Conservation (phyloP, 352 stramenopile species). For the Thalassiosira exigua region DNA sequence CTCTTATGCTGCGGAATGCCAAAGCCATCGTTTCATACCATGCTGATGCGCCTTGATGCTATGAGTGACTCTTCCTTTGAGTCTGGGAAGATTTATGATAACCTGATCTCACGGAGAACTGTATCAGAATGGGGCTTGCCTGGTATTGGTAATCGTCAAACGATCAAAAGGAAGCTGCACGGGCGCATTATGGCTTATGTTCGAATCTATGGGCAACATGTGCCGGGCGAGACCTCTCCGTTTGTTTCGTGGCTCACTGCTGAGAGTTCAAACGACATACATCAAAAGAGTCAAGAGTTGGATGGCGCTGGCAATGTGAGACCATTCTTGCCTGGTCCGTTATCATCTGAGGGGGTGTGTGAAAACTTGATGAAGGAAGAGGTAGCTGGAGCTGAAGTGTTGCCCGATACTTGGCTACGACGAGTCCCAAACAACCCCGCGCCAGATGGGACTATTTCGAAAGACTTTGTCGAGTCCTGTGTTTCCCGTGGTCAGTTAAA, state of each 20-base stretch:
- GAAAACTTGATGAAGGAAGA: constrained; percentile 21
- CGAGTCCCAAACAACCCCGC: background rate
- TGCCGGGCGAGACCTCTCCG: constrained; percentile 55
- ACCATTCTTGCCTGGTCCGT: background rate
- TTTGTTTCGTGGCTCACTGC: constrained; percentile 45
- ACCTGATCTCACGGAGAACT: constrained; percentile 65
- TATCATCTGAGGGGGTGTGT: constrained; percentile 7
- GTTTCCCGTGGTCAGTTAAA: constrained; percentile 18
- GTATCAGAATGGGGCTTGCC: constrained; percentile 72
- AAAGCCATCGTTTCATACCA: constrained; percentile 64
- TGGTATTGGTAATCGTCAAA: constrained; percentile 47
- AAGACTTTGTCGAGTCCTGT: constrained; percentile 35
- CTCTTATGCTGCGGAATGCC: constrained; percentile 79
- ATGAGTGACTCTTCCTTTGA: constrained; percentile 57
- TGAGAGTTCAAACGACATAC: constrained; percentile 53
- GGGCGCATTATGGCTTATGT: constrained; percentile 75
- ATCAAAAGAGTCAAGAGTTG: constrained; percentile 28
- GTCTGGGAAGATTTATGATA: constrained; percentile 48
- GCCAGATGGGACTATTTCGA: constrained; percentile 10
- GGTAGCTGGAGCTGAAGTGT: constrained; percentile 1
- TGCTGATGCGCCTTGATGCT: constrained; percentile 70
- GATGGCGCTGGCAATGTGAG: constrained; percentile 1
- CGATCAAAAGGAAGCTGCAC: constrained; percentile 64
- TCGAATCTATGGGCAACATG: constrained; percentile 39
- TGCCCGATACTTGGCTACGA: background rate